Conservation (phyloP, 768 basidiomycete genomes). For the Tricholoma sp. region DNA sequence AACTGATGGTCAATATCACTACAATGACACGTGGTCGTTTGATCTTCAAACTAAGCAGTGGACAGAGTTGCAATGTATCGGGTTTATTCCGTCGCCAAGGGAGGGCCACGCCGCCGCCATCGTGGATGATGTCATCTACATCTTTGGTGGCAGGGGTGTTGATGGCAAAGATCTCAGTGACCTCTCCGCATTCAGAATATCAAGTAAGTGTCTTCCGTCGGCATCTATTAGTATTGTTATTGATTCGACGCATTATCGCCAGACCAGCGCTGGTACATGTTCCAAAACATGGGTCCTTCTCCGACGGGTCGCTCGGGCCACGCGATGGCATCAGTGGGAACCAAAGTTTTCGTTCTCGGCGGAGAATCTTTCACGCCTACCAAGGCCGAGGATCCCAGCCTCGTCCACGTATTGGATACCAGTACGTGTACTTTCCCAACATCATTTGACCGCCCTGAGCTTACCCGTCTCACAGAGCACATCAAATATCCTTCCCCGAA, state of each 20-base stretch:
- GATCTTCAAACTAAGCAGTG: slow-evolving; percentile 76
- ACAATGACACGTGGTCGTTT: slow-evolving; percentile 98
- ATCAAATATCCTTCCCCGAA: slow-evolving; percentile 21
- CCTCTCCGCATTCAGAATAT: slow-evolving; percentile 94
- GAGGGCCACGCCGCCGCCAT: slow-evolving; percentile 96
- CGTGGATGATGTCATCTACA: slow-evolving; percentile 95
- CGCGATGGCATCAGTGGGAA: slow-evolving; percentile 93
- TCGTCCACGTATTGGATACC: slow-evolving; percentile 93
- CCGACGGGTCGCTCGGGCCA: slow-evolving; percentile 93
- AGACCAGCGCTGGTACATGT: slow-evolving; percentile 99
- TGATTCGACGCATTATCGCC: slow-evolving; percentile 5
- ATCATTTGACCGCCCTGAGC: background rate
- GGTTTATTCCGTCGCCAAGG: slow-evolving; percentile 91
- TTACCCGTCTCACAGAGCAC: slow-evolving; percentile 16
- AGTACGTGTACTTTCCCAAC: slow-evolving; percentile 49
- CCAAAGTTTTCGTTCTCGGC: slow-evolving; percentile 88
- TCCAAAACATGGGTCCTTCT: slow-evolving; percentile 98
- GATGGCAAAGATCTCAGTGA: slow-evolving; percentile 96
- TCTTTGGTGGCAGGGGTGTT: slow-evolving; percentile 95
- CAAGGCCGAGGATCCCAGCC: slow-evolving; percentile 70
- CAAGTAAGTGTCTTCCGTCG: slow-evolving; percentile 57
- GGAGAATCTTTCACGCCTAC: slow-evolving; percentile 82
- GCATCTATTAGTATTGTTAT: slow-evolving; percentile 2
- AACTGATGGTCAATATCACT: slow-evolving; percentile 97
- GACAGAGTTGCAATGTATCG: slow-evolving; percentile 93